Percentiles rank a stretch among this genome's conserved stretches.
Conservation (phyloP, 139 green algal species). For the Limnomonas spitsbergensis region DNA sequence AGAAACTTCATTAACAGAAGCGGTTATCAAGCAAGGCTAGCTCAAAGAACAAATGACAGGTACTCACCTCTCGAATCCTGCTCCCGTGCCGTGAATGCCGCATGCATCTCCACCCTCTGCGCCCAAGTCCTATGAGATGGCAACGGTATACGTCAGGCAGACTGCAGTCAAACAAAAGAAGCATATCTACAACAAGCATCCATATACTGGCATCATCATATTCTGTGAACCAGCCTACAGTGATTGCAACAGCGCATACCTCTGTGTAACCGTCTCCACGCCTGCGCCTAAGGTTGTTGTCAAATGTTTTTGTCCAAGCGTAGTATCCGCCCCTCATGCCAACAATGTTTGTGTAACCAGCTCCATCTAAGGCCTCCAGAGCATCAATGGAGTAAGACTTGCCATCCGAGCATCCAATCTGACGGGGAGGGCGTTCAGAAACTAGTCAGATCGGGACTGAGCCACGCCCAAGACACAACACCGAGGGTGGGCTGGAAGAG, state of each 20-base stretch:
- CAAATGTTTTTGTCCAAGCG: constrained; percentile 64
- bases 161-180: too few relatives aligned
- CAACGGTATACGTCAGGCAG: too few relatives aligned
- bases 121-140: constrained; percentile 1
- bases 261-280: constrained; percentile 42
- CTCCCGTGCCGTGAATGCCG: constrained; percentile 71
- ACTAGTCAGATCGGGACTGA: too few relatives aligned
- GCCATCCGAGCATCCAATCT: constrained; percentile 73
- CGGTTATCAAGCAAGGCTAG: too few relatives aligned
- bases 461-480: too few relatives aligned
- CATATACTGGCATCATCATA: too few relatives aligned
- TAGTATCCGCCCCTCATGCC: constrained; percentile 78
- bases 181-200: too few relatives aligned
- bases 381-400: constrained; percentile 73
- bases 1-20: too few relatives aligned
- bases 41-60: background rate
- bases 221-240: too few relatives aligned
- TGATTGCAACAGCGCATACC: too few relatives aligned
- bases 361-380: constrained; percentile 73
- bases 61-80: constrained; percentile 48
- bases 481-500: too few relatives aligned
- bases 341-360: constrained; percentile 72
- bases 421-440: background rate
- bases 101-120: constrained; percentile 24
- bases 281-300: constrained; percentile 55